These are phyloP conservation scores for Arthrobotrys iridis DNA, from an alignment of 2,329 filamentous ascomycete species.

Conservation along the genomic window DNA sequence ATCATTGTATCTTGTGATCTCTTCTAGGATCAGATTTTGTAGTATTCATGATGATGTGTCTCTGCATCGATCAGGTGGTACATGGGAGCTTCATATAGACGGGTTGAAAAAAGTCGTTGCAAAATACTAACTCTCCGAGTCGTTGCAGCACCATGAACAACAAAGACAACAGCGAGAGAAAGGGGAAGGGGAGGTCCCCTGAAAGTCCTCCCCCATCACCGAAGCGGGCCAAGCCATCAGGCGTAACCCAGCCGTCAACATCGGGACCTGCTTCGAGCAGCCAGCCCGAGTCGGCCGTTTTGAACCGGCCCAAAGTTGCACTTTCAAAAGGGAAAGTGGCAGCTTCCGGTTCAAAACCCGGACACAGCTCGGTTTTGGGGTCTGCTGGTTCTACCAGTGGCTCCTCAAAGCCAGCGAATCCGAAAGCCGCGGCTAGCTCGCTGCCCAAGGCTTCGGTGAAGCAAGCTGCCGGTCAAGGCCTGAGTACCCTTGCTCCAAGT, in stretches of 20 bases:
- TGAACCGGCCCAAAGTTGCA: too few species aligned
- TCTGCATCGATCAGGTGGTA: neutral
- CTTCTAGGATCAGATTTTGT: neutral
- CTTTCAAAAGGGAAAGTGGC: too few species aligned
- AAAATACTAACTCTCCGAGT: neutral
- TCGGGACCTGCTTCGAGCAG: neutral
- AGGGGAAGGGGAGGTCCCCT: constrained; percentile 7
- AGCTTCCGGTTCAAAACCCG: too few species aligned
- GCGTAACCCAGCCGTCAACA: neutral
- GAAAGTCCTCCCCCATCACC: neutral
- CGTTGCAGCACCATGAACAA: neutral
- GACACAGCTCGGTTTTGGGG: too few species aligned
- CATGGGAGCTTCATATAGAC: neutral
- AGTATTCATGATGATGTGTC: neutral
- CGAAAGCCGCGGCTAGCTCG: constrained; percentile 1
- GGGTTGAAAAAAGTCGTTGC: neutral
- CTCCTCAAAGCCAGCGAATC: neutral
- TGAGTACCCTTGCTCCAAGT: too few species aligned
- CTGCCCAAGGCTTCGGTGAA: neutral
- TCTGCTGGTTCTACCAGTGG: neutral
- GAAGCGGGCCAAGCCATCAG: neutral
- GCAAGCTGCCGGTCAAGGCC: neutral
- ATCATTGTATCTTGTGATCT: neutral
- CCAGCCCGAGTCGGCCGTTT: neutral
- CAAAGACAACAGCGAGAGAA: neutral